Conservation (phyloP, 164 flowering plant species). For the Macadamia integrifolia region DNA sequence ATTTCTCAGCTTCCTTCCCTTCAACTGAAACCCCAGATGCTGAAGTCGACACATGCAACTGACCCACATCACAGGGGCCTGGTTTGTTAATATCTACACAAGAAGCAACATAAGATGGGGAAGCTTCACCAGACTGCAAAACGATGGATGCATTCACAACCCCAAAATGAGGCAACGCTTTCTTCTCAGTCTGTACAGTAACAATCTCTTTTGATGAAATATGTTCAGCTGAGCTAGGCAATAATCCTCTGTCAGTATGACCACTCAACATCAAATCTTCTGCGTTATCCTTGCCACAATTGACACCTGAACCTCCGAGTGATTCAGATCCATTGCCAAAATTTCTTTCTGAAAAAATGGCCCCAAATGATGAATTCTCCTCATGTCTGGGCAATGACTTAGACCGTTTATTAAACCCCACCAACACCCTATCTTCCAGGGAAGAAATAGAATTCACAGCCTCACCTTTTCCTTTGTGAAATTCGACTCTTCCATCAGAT, state of each 20-base stretch:
- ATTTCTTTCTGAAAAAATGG: constrained; percentile 3
- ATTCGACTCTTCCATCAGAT: constrained; percentile 6
- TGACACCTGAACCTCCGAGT: neutral
- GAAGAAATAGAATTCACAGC: constrained; percentile 2
- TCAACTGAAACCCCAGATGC: constrained; percentile 15
- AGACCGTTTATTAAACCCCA: constrained; percentile 1
- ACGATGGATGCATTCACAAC: neutral
- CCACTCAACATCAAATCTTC: constrained; percentile 3
- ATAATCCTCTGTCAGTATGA: neutral
- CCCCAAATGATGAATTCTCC: constrained; percentile 1
- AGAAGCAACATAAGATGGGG: neutral
- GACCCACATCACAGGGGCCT: neutral
- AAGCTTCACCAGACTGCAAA: constrained; percentile 4
- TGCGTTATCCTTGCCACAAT: constrained; percentile 2
- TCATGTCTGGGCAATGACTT: constrained; percentile 2
- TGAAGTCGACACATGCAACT: constrained; percentile 5
- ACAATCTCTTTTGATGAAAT: neutral
- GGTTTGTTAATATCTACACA: constrained; percentile 1
- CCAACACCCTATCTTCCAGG: neutral
- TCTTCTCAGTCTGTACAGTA: constrained; percentile 1
- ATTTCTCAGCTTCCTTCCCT: constrained; percentile 14
- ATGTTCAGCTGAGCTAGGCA: constrained; percentile 7
- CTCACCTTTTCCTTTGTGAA: constrained; percentile 2
- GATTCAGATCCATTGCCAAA: neutral
- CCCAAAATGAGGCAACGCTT: neutral